These are phyloP conservation scores for Cystofilobasidium ferigula DNA, from an alignment of 768 basidiomycete genomes.

Conservation along the genomic window DNA sequence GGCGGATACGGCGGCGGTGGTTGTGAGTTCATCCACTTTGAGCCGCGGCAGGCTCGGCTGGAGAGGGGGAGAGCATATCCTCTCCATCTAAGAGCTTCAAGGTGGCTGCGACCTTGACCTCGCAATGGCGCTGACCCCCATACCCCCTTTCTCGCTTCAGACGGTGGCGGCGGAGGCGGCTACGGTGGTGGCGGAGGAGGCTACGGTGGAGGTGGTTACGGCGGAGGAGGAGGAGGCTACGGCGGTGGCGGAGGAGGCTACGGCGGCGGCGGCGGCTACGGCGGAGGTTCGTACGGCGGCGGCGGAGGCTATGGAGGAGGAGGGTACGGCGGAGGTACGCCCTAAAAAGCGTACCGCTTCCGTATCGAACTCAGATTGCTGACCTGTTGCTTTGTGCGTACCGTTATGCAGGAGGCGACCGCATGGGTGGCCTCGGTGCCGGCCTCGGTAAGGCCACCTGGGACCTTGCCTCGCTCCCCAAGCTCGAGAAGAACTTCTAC, in stretches of 20 bases:
- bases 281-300: not conserved
- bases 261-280: slow-evolving; percentile 4
- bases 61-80: not conserved
- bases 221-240: slow-evolving; percentile 10
- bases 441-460: slow-evolving; percentile 78
- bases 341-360: not conserved
- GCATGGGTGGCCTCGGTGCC: slow-evolving; percentile 68
- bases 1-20: slow-evolving; percentile 3
- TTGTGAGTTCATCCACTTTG: not conserved
- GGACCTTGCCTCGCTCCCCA: slow-evolving; percentile 57
- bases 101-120: too few species aligned
- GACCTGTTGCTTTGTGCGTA: not conserved
- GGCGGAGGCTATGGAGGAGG: slow-evolving; percentile 2
- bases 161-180: slow-evolving; percentile 10
- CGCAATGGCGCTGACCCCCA: not conserved
- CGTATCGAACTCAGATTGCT: too few species aligned
- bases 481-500: slow-evolving; percentile 84
- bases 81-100: too few species aligned
- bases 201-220: slow-evolving; percentile 12
- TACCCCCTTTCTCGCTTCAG: not conserved
- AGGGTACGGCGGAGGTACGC: not conserved
- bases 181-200: slow-evolving; percentile 19
- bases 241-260: slow-evolving; percentile 15
- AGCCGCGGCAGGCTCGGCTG: not conserved
- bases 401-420: slow-evolving; percentile 30